phyloP scores from a whole-genome alignment of 2,329 filamentous ascomycete species.

The Aspergillus jensenii region DNA sequence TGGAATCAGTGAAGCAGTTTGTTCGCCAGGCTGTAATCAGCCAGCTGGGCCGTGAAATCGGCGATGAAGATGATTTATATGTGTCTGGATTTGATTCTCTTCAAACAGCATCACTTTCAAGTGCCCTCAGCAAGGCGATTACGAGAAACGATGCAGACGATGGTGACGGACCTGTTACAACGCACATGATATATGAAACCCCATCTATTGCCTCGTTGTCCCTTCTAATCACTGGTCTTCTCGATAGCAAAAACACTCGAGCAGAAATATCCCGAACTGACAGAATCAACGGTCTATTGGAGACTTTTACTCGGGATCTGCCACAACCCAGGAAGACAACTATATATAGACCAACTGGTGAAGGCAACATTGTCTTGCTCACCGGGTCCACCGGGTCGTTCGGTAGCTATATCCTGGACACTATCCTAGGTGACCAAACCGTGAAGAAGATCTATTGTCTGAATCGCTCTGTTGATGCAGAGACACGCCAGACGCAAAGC shows the following conservation, averaged over 20 bases:
- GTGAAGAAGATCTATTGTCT: conserved; percentile 49
- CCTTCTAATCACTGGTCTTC: background rate
- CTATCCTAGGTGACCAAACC: conserved; percentile 29
- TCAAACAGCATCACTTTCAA: background rate
- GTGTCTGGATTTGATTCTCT: background rate
- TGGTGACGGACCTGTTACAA: background rate
- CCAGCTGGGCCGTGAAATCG: background rate
- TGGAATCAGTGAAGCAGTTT: too few relatives aligned
- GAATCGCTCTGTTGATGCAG: conserved; percentile 45
- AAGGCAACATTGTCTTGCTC: background rate
- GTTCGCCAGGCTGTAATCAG: background rate
- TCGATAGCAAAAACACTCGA: background rate
- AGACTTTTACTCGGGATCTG: background rate
- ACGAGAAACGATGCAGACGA: too few relatives aligned
- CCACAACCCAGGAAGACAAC: background rate
- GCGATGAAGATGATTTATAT: background rate
- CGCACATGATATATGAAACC: background rate
- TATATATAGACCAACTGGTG: too few relatives aligned
- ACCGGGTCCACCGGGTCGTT: conserved; percentile 51
- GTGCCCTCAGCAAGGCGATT: background rate
- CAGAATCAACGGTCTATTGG: background rate
- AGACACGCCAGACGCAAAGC: conserved; percentile 38
- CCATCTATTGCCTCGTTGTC: background rate
- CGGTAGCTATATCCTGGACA: conserved; percentile 48
- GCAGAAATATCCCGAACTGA: background rate